Percentiles rank a stretch among this genome's conserved stretches.
These are phyloP conservation scores for Populus hybrid DNA, from an alignment of 441 rosid species.

Conservation along the genomic window DNA sequence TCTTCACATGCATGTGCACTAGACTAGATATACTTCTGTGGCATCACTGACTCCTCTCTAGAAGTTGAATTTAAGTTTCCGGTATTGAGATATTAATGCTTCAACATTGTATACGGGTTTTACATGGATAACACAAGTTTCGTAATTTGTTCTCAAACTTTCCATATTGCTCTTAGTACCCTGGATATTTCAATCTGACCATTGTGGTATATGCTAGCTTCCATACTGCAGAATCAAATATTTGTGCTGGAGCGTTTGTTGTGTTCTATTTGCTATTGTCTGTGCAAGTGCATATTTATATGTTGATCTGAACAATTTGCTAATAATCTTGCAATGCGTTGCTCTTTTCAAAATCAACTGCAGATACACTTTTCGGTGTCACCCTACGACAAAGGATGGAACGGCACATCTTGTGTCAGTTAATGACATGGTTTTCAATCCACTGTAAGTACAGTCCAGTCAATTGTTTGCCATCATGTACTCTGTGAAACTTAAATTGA, in stretches of 20 bases:
- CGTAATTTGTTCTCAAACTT: background rate
- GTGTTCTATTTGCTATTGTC: too few species aligned
- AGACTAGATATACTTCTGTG: too few species aligned
- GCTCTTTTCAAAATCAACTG: slow-evolving; percentile 17
- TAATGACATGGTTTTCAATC: slow-evolving; percentile 69
- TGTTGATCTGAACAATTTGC: background rate
- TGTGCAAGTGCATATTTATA: background rate
- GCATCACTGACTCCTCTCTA: background rate
- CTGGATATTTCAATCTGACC: background rate
- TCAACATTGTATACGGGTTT: background rate
- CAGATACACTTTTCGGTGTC: slow-evolving; percentile 75
- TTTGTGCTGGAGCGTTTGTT: too few species aligned
- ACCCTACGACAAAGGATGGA: slow-evolving; percentile 65
- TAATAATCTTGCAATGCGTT: background rate
- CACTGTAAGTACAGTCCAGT: slow-evolving; percentile 47
- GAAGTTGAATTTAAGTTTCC: background rate
- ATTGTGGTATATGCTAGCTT: background rate
- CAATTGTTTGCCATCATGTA: slow-evolving; percentile 10
- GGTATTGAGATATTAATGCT: background rate
- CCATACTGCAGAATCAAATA: background rate
- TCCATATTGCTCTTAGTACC: background rate
- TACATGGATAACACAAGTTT: background rate
- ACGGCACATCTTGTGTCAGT: slow-evolving; percentile 50
- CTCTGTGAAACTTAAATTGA: slow-evolving; percentile 16
- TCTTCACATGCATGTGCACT: background rate